Evolutionary conservation across 225 moss, liverwort and hornwort genomes (phyloP), one percentile per base, ranked within the genome.

Genomic region (Sphagnum contortum): DNA sequence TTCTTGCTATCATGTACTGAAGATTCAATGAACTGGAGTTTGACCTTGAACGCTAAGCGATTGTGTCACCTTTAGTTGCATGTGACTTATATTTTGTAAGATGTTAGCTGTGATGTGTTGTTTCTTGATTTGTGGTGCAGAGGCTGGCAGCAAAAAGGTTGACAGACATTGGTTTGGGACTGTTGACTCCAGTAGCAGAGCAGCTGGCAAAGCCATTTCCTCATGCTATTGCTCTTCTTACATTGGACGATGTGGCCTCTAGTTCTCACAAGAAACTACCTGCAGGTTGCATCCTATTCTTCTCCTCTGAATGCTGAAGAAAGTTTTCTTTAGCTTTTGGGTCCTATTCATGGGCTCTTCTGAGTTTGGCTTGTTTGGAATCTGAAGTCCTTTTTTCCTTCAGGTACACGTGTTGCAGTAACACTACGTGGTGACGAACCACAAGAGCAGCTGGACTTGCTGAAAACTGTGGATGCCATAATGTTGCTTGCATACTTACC

Each of bases 111-210:
- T 29, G 29, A 29, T 29, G 29, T 29, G 29, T 29, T 29, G 29
- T 0, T 29, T 29, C 29, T 0, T 29, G 29, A 29, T 29, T 29
- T 29, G 29, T 29, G 29, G 29, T 85, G 71, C 77, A 92, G 95
- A 90, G 91, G 69, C 73, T 98, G 61, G 89, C 98, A 48, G 72
- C 91, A 47, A 93, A 98, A 76, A 80, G 98, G 72, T 72, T 98
- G 54, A 81, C 89, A 61, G 98, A 98, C 66, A 79, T 93, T 60
- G 84, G 89, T 60, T 77, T 98, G 2, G 98, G 98, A 69, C 86
- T 93, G 13, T 55, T 98, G 65, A 88, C 98, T 57, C 98, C 98
- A 9, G 68, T 98, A 12, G 76, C 86, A n/a, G 93, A 93, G 78
- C 98, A 98, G 66, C 89, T 98, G 64, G 74, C 74, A 48, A 84